phyloP scores from a whole-genome alignment of 441 rosid species.

The California macrophylla region DNA sequence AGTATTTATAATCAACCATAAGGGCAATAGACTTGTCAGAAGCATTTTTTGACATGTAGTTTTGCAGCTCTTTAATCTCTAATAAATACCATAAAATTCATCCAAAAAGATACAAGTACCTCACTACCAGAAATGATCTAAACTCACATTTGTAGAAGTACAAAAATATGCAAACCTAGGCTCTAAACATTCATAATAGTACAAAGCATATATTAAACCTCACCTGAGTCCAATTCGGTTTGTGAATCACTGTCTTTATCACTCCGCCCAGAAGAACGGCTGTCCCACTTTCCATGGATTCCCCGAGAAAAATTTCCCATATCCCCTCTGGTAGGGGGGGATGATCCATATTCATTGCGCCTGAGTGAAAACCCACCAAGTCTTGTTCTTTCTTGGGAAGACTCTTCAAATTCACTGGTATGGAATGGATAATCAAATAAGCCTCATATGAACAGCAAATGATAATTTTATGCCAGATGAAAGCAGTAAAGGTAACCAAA shows the following conservation, averaged over 20 bases:
- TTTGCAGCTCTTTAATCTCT: neutral
- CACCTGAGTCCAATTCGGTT: constrained; percentile 73
- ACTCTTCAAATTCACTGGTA: constrained; percentile 58
- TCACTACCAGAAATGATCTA: neutral
- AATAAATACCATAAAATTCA: neutral
- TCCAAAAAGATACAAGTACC: neutral
- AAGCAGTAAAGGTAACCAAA: constrained; percentile 10
- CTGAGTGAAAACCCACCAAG: constrained; percentile 43
- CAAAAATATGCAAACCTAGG: neutral
- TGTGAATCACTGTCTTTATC: constrained; percentile 73
- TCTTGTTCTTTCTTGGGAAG: constrained; percentile 54
- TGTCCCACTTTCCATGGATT: constrained; percentile 78
- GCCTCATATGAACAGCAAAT: constrained; percentile 9
- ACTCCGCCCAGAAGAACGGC: constrained; percentile 63
- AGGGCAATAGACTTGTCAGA: neutral
- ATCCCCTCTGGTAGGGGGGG: constrained; percentile 86
- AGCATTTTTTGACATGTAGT: neutral
- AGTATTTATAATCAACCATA: neutral
- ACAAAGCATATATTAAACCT: constrained; percentile 13
- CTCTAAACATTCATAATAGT: neutral
- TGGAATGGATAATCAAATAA: constrained; percentile 4
- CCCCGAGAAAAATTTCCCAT: constrained; percentile 42
- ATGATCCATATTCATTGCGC: constrained; percentile 73
- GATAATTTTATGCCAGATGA: neutral
- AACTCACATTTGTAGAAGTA: neutral